Evolutionary conservation across 495 filamentous ascomycete species (phyloP).

Genomic region (Penicillium ucsense): DNA sequence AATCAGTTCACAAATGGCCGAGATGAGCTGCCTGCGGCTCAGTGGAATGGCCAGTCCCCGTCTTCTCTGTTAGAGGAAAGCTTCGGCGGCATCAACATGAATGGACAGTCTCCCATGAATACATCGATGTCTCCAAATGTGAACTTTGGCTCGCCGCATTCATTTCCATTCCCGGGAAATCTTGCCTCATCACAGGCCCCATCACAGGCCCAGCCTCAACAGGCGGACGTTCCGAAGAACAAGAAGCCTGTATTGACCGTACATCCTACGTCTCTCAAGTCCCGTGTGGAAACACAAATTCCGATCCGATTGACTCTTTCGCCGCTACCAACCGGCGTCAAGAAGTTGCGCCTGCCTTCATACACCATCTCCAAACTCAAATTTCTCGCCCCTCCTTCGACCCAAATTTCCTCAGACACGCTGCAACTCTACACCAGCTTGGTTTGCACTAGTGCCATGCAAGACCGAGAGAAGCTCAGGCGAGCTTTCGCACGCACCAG

Average conservation of each 20-base stretch:
- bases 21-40: constrained; percentile 34
- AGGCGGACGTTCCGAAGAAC: neutral
- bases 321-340: constrained; percentile 61
- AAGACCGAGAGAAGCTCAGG: constrained; percentile 49
- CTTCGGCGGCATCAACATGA: constrained; percentile 37
- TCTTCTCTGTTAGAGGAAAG: constrained; percentile 41
- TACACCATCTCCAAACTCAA: constrained; percentile 90
- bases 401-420: constrained; percentile 53
- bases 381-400: constrained; percentile 57
- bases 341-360: constrained; percentile 72
- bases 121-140: constrained; percentile 20
- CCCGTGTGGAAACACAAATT: constrained; percentile 92
- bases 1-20: constrained; percentile 29
- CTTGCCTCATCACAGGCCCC: constrained; percentile 27
- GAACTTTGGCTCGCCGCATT: constrained; percentile 23
- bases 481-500: constrained; percentile 60
- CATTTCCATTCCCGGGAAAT: constrained; percentile 26
- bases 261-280: constrained; percentile 65
- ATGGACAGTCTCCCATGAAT: constrained; percentile 28
- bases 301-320: constrained; percentile 66
- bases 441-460: constrained; percentile 92
- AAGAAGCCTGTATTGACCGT: constrained; percentile 38
- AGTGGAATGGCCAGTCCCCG: constrained; percentile 43
- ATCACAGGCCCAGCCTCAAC: constrained; percentile 5
- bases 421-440: constrained; percentile 72